Percentiles rank a stretch among this genome's conserved stretches.
Evolutionary conservation across 1,139 yeast species (phyloP).

Genomic region (Blastobotrys arbuscula): DNA sequence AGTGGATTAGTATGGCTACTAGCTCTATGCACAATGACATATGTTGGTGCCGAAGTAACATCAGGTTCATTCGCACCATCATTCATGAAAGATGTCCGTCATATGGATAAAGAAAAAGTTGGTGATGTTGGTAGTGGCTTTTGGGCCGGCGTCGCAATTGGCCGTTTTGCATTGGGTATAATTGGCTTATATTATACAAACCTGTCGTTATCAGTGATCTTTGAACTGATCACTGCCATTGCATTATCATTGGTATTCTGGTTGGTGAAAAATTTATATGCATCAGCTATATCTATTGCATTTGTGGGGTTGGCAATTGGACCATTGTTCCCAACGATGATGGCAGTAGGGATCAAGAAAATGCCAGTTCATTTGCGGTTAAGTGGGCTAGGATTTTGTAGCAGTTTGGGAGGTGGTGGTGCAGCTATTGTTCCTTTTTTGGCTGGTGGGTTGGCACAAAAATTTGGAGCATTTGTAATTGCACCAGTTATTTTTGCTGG

Average conservation of each 20-base stretch:
- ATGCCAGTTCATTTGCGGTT: slow-evolving; percentile 57
- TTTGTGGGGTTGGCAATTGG: slow-evolving; percentile 64
- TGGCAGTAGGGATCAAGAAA: slow-evolving; percentile 55
- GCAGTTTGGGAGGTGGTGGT: slow-evolving; percentile 78
- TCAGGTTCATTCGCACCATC: slow-evolving; percentile 69
- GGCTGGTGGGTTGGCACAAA: slow-evolving; percentile 25
- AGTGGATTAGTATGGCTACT: slow-evolving; percentile 47
- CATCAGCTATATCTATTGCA: slow-evolving; percentile 38
- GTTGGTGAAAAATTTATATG: slow-evolving; percentile 23
- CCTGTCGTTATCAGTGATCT: slow-evolving; percentile 19
- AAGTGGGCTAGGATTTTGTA: slow-evolving; percentile 63
- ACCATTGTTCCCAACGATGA: slow-evolving; percentile 71
- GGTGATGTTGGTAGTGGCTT: slow-evolving; percentile 65
- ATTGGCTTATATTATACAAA: slow-evolving; percentile 20
- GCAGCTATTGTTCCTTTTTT: slow-evolving; percentile 44
- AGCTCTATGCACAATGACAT: slow-evolving; percentile 51
- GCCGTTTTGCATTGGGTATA: slow-evolving; percentile 43
- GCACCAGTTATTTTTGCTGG: slow-evolving; percentile 11
- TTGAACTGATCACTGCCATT: slow-evolving; percentile 18
- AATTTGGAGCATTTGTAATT: slow-evolving; percentile 19
- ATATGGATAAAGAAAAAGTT: slow-evolving; percentile 40
- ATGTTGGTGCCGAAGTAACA: slow-evolving; percentile 63
- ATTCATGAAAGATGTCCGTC: slow-evolving; percentile 49
- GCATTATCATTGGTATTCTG: slow-evolving; percentile 24
- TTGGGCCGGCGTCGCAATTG: slow-evolving; percentile 64